Percentiles rank a stretch among this genome's conserved stretches.
Evolutionary conservation across 2,329 filamentous ascomycete species (phyloP).

Genomic region (Sporothrix brunneoviolacea): DNA sequence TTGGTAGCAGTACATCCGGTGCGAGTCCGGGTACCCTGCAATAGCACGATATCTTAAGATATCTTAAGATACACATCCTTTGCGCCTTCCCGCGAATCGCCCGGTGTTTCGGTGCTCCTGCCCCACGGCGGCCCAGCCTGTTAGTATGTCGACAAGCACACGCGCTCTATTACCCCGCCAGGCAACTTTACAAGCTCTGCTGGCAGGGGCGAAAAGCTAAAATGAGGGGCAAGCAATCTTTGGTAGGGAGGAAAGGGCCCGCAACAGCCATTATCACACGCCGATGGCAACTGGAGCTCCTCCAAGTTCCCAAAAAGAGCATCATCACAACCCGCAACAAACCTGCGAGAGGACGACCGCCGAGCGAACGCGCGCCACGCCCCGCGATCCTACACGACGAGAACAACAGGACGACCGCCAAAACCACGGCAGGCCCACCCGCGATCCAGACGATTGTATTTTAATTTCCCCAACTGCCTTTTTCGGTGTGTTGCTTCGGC

Average conservation of each 20-base stretch:
- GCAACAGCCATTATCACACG: slow-evolving; percentile 3
- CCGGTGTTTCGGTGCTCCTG: neutral
- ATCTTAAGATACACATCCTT: no score
- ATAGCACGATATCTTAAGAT: no score
- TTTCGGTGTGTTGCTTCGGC: no score
- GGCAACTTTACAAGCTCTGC: slow-evolving; percentile 3
- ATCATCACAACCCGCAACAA: neutral
- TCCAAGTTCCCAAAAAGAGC: neutral
- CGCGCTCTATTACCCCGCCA: slow-evolving; percentile 5
- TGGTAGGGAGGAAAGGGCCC: neutral
- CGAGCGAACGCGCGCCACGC: no score
- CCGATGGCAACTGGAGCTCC: neutral
- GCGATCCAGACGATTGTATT: no score
- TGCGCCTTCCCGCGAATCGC: slow-evolving; percentile 4
- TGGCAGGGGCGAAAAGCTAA: slow-evolving; percentile 4
- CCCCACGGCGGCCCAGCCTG: neutral
- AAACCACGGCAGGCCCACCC: no score
- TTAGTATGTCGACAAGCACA: neutral
- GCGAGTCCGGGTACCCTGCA: no score
- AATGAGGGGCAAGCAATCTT: slow-evolving; percentile 4
- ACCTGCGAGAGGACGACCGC: no score
- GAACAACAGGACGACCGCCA: no score
- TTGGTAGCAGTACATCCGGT: no score
- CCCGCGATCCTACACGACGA: no score
- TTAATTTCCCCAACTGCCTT: no score